Percentiles rank a stretch among this genome's conserved stretches.
Conservation (phyloP, 345 rosid genomes). For the Corchorus olitorius region DNA sequence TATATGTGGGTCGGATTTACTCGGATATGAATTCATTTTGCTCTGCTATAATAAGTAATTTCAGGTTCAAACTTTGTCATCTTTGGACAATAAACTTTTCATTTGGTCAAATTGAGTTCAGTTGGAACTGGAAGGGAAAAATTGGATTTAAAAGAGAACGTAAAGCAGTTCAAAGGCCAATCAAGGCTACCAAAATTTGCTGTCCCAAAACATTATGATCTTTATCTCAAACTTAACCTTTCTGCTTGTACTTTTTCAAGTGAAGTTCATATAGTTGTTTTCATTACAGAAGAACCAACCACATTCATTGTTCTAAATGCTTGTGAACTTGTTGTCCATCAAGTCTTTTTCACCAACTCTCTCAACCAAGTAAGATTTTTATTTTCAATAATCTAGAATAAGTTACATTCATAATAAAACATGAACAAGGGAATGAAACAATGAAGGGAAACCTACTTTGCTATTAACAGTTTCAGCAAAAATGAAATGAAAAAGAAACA, state of each 20-base stretch:
- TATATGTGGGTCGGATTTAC: no score
- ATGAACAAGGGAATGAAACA: neutral
- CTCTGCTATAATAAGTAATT: no score
- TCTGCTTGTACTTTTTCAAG: conserved; percentile 39
- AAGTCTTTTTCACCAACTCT: conserved; percentile 37
- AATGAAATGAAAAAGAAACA: neutral
- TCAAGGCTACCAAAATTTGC: conserved; percentile 26
- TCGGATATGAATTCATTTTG: no score
- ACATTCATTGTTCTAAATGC: conserved; percentile 43
- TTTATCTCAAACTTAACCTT: conserved; percentile 34
- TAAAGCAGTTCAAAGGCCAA: conserved; percentile 28
- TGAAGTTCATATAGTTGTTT: conserved; percentile 21
- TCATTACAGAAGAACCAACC: conserved; percentile 33
- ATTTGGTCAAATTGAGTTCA: no score
- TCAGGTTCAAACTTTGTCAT: no score
- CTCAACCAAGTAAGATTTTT: conserved; percentile 26
- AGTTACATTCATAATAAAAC: neutral
- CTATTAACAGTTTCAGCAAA: neutral
- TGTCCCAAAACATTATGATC: conserved; percentile 28
- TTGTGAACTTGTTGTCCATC: conserved; percentile 34
- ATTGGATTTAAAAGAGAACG: conserved; percentile 7
- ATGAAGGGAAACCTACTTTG: neutral
- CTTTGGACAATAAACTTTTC: no score
- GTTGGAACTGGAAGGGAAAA: neutral
- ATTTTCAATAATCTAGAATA: neutral